Evolutionary conservation across 768 basidiomycete genomes (phyloP).

Genomic region (Tephrocybe sp.): DNA sequence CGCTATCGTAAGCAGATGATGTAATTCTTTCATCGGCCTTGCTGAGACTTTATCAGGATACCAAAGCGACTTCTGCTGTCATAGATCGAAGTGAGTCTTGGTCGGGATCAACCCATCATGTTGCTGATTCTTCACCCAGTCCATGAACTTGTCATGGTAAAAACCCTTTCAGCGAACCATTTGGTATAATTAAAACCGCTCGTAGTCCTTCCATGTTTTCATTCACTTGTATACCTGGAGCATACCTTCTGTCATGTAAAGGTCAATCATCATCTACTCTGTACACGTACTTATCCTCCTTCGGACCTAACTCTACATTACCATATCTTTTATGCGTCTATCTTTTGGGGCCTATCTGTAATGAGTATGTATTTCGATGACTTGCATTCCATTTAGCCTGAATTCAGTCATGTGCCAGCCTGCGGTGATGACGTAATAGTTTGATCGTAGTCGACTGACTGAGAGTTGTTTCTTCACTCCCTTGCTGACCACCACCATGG

Average conservation of each 20-base stretch:
- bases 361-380: too few species aligned
- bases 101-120: neutral
- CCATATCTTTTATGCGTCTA: neutral
- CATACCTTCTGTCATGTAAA: neutral
- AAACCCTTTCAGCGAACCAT: conserved; percentile 29
- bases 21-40: conserved; percentile 1
- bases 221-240: neutral
- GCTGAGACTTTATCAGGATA: conserved; percentile 32
- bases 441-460: conserved; percentile 3
- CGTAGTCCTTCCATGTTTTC: neutral
- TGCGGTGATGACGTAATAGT: conserved; percentile 14
- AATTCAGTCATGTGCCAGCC: neutral
- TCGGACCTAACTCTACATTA: neutral
- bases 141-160: conserved; percentile 33
- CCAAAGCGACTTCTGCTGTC: conserved; percentile 42
- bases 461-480: neutral
- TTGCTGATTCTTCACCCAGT: conserved; percentile 20
- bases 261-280: neutral
- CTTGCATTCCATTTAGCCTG: too few species aligned
- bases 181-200: conserved; percentile 25
- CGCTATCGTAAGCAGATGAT: conserved; percentile 44
- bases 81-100: conserved; percentile 43
- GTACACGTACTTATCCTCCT: too few species aligned
- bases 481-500: conserved; percentile 32
- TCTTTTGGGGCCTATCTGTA: too few species aligned